Base-by-base conservation (phyloP, 768 basidiomycete genomes). In the Pleurotus sapidus region DNA sequence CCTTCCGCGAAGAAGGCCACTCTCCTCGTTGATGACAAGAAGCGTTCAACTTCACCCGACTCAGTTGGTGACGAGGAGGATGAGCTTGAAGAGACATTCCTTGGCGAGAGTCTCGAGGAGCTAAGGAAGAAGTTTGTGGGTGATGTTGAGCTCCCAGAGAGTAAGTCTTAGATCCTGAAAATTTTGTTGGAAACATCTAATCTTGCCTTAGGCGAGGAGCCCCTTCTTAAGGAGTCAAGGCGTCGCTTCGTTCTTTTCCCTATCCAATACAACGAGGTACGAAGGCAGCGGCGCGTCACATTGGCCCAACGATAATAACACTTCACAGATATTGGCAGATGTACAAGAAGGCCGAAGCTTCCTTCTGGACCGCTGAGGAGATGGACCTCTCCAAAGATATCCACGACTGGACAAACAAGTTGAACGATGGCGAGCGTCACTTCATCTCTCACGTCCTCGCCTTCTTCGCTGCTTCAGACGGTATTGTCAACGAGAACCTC, bases 401-500 rank as follows among this genome's bases (percentile, higher is more conserved):
- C 18, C 78, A 81, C 58, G 92, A 97, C 74, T 98, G 95, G 95
- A 84, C 86, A 58, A 79, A 81, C 64, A 86, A 86, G 53, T 79
- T 98, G 34, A 95, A 84, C 61, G 76, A 82, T 65, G 84, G 88
- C 63, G 95, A 98, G 65, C 86, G 88, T 25, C 86, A 93, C 69
- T 98, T 98, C 63, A 80, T 97, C 61, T 91, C 91, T 0, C 93
- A 94, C 63, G 87, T 98, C 49, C 86, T 98, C 38, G 95, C 95
- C 0, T 98, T 97, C 70, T 98, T 98, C 67, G 95, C 95, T 20
- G 93, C 95, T 7, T 95, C 93, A 0, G 94, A 97, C 61, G 94
- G 95, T 25, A 97, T 97, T 59, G 93, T 97, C 62, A 97, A 97
- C 71, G 95, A 97, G 70, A 98, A 98, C 70, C 81, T 98, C 1